A percentile compares a stretch with the other conserved stretches of the same genome.
Conservation (phyloP, 2,329 filamentous ascomycete species). For the Phyllosticta ampelicida region DNA sequence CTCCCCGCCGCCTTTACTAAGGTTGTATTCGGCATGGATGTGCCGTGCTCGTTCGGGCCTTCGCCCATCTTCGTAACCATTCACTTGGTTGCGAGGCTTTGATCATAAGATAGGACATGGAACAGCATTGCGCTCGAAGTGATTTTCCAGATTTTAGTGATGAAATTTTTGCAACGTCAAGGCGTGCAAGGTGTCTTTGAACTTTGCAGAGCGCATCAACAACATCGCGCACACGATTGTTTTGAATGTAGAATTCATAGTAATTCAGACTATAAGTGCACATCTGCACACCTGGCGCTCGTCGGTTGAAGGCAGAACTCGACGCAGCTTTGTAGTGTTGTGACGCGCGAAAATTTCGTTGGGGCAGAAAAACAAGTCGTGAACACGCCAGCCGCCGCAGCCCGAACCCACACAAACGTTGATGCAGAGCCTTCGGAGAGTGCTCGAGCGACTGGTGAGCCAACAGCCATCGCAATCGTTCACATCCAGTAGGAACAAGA, state of each 20-base stretch:
- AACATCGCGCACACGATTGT: too few species aligned
- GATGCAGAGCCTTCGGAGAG: neutral
- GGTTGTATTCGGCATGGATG: constrained; percentile 14
- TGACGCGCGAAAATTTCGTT: neutral
- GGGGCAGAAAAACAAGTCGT: neutral
- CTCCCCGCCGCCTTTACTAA: constrained; percentile 96
- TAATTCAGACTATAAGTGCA: too few species aligned
- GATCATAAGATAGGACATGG: constrained; percentile 1
- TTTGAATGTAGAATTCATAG: too few species aligned
- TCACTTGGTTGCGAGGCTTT: neutral
- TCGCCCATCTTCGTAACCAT: constrained; percentile 1
- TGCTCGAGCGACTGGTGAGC: neutral
- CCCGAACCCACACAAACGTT: neutral
- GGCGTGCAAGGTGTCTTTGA: too few species aligned
- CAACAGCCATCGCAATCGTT: neutral
- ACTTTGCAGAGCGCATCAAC: too few species aligned
- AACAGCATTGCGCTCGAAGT: neutral
- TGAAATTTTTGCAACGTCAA: too few species aligned
- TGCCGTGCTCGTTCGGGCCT: constrained; percentile 9
- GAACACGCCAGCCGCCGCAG: neutral
- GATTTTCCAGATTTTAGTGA: neutral
- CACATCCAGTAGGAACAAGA: neutral
- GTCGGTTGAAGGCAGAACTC: too few species aligned
- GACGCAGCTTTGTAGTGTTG: too few species aligned
- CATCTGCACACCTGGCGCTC: too few species aligned